Base-by-base conservation (phyloP, 495 filamentous ascomycete species). In the Margaritispora aquatica region DNA sequence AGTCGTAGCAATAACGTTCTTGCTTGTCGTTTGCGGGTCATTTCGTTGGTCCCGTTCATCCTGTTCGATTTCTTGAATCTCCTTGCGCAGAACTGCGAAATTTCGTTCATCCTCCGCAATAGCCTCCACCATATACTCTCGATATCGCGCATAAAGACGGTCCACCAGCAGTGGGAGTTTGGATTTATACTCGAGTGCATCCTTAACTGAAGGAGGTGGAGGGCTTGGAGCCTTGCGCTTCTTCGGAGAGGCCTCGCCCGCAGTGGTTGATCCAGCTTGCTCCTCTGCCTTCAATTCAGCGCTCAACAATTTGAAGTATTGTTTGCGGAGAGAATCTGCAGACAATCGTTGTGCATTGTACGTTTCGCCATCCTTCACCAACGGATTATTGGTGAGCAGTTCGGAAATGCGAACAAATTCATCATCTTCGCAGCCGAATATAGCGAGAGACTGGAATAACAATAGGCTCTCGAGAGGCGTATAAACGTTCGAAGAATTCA, bases 381-480 rank as follows among this genome's bases (percentile, higher is more conserved):
- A 74, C 8, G 77, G 73, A 67, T 92, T 90, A 63, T 78, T 84
- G 68, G 83, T 81, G 63, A 98, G 77, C 24, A 83, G 71, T 49
- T 87, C 79, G 53, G 93, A 92, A 57, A 96, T 89, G 44, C 75
- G 76, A 48, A 70, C 72, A 70, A 97, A 97, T 55, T 80, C 83
- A 47, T 81, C 64, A 19, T 81, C 76, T 48, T 84, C 78, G 57
- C 81, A 73, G 66, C 88, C 88, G 69, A 85, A 79, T 38, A 80
- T 71, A 50, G 82, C 80, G 49, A 98, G 82, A 10, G 87, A 86
- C 72, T 95, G 91, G 74, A 96, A 94, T 61, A 98, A 83, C 57
- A 97, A 81, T 20, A 97, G 80, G 31, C 83, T 85, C 79, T 97
- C 93, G 75, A 96, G 87, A 54, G 87, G 86, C 60, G 91, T 93